Base-by-base conservation (phyloP, 306 rosid genomes). In the Oxytropis ochrocephala region DNA sequence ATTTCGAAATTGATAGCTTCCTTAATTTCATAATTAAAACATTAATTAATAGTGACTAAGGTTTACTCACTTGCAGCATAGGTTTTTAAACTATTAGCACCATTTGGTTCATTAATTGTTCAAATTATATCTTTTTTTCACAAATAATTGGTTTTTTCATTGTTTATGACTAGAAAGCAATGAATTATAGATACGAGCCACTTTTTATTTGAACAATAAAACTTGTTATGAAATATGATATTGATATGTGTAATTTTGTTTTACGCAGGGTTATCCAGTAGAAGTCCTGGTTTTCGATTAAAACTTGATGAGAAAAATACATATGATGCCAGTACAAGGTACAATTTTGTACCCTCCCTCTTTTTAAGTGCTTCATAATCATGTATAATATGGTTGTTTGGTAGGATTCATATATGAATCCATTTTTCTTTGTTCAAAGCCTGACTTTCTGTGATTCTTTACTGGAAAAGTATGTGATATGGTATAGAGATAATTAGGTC, bases 221-320 rank as follows among this genome's bases (percentile, higher is more conserved):
- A 24, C 51, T 11, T 64, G 42, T 48, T 70, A 17, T 76, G 74
- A 38, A 1, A 36, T 19, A 51, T 8, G 33, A 19, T 52, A 52
- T 52, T 52, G 58, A 63, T 60, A 13, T 58, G 68, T 55, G 36
- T 33, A 36, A 73, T 58, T 58, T 79, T 78, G n/a, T 52, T 61
- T 19, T 72, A 18, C 65, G 27, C 86, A 94, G 98, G 95, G 17
- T 76, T 87, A 63, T 88, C 98, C 3, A 77, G 85, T 73, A 85
- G 75, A 81, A 70, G 68, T 32, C 51, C 7, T n/a, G 85, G 80
- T 33, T 60, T 83, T 65, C 87, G 85, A 66, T 53, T 78, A 24
- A 82, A 71, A 69, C 72, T 79, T 29, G 88, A 76, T 17, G 88
- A 86, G 73, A 85, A 84, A 73, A 87, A 67, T 64, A 35, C 70